Evolutionary conservation across 257 asterid genomes (phyloP), one percentile per base, ranked within the genome.

Genomic region (Solanum virginianum): DNA sequence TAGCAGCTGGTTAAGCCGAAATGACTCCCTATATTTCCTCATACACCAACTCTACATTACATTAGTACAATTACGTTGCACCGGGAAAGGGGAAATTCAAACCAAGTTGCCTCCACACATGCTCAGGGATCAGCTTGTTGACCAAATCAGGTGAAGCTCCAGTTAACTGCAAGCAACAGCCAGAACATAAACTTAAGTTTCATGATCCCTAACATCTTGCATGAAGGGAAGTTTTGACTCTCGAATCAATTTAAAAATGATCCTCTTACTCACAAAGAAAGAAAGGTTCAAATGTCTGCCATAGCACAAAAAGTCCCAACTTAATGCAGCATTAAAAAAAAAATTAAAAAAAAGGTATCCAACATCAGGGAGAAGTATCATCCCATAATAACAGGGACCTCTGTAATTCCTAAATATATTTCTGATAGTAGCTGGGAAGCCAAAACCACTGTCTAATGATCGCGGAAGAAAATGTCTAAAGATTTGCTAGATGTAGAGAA

Each of bases 111-210:
- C 89, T 84, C 79, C 88, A 82, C 80, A 87, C 86, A 89, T 90
- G 93, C 86, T 90, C 93, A 1, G 92, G 92, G 70, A 90, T 89
- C 85, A 90, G 80, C 85, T 88, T 86, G 87, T 79, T 71, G 85
- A 95, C 92, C 91, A 95, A 82, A 87, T 93, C 98, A 39, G 94
- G 93, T 32, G 97, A 91, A n/a, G 94, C 92, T 89, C 95, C 98
- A 66, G 92, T 53, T 85, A 95, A 80, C 98, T 95, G 91, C 87
- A 89, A 86, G 65, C 24, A 56, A 39, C 43, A 80, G 84, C 71
- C 22, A 24, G 47, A 77, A 51, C 59, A 77, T 72, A 45, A 72
- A 26, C 43, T 24, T 24, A 24, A 77, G 10, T 77, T 49, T 15
- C 82, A 51, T 51, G 82, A 51, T 77, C 62, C 14, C 59, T 14